A percentile compares a stretch with the other conserved stretches of the same genome.
phyloP scores from a whole-genome alignment of 441 rosid genomes.

The Erodium chrysanthum region DNA sequence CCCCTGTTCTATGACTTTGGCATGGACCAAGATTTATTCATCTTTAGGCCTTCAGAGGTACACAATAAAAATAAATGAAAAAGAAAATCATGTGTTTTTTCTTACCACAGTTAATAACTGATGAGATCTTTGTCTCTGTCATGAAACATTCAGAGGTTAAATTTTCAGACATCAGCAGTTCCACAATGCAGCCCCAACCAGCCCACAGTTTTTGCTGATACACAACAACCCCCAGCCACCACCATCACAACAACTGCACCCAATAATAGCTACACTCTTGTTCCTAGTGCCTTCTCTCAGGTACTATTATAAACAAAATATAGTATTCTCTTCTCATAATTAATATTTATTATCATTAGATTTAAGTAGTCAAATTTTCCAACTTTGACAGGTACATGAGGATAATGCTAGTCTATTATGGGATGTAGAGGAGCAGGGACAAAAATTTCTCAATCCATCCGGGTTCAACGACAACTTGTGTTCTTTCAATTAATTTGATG shows the following conservation, averaged over 20 bases:
- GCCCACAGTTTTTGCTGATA: constrained; percentile 30
- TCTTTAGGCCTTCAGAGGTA: constrained; percentile 41
- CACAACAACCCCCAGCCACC: constrained; percentile 25
- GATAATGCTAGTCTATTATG: constrained; percentile 1
- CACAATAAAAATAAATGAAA: neutral
- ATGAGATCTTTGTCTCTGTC: constrained; percentile 31
- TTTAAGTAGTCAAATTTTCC: neutral
- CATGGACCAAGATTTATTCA: constrained; percentile 38
- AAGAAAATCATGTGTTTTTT: neutral
- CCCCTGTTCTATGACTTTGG: constrained; percentile 58
- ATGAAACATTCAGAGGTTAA: constrained; percentile 25
- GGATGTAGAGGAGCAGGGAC: constrained; percentile 4
- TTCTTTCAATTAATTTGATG: constrained; percentile 3
- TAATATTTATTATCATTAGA: neutral
- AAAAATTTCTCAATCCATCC: constrained; percentile 3
- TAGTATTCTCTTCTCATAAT: neutral
- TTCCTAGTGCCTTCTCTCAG: neutral
- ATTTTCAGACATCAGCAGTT: constrained; percentile 22
- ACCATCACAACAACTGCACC: constrained; percentile 19
- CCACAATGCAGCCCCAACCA: constrained; percentile 32
- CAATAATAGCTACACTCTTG: neutral
- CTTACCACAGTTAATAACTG: constrained; percentile 16
- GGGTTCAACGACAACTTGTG: constrained; percentile 5
- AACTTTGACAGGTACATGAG: neutral
- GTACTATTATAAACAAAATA: neutral